phyloP scores from a whole-genome alignment of 495 filamentous ascomycete genomes.

The Hypoxylon fuscum region DNA sequence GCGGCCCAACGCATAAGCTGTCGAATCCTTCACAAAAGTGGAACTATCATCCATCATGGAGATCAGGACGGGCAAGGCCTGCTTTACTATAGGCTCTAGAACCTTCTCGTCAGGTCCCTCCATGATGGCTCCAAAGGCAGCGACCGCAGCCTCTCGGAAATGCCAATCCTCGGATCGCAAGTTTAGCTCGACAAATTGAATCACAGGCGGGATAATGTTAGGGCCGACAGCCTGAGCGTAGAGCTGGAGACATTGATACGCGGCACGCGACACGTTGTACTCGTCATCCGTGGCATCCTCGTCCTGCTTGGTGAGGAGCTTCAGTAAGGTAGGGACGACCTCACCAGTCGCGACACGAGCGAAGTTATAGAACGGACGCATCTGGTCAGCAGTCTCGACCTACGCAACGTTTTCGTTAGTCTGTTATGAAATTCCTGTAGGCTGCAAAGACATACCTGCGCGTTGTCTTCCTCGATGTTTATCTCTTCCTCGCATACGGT shows the following conservation, averaged over 20 bases:
- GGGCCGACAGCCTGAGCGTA: constrained; percentile 90
- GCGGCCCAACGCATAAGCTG: constrained; percentile 93
- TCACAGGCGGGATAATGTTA: constrained; percentile 81
- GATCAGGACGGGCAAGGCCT: constrained; percentile 88
- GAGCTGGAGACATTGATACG: constrained; percentile 95
- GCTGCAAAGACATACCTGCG: constrained; percentile 66
- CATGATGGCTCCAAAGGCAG: constrained; percentile 99
- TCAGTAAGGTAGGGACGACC: constrained; percentile 89
- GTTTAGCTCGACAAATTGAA: constrained; percentile 90
- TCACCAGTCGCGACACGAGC: constrained; percentile 86
- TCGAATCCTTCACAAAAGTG: constrained; percentile 94
- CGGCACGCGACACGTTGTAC: constrained; percentile 93
- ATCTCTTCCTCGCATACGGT: constrained; percentile 99
- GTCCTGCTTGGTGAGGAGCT: constrained; percentile 93
- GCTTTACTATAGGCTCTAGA: constrained; percentile 91
- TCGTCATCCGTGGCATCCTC: constrained; percentile 97
- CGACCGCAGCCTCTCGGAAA: constrained; percentile 90
- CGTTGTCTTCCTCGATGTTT: constrained; percentile 95
- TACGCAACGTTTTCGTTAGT: constrained; percentile 48
- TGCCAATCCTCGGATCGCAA: constrained; percentile 93
- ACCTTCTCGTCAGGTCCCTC: constrained; percentile 92
- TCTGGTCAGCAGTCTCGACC: constrained; percentile 77
- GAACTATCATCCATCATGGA: constrained; percentile 94
- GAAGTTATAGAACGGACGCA: constrained; percentile 92
- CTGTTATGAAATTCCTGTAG: not conserved